Conservation (phyloP, 2,329 filamentous ascomycete species). For the Colletotrichum paranaense region DNA sequence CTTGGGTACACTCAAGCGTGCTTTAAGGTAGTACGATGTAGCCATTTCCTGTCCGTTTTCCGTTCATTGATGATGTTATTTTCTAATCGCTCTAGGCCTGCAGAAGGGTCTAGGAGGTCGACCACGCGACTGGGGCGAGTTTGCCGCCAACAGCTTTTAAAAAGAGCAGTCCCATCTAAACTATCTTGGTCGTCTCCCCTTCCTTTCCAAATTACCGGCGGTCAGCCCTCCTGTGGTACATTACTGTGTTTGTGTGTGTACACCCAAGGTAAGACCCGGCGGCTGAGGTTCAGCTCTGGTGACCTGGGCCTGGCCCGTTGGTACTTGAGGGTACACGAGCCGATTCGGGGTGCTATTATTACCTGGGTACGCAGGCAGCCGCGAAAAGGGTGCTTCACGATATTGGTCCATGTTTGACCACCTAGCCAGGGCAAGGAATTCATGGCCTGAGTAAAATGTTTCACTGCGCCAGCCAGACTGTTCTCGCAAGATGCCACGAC, state of each 20-base stretch:
- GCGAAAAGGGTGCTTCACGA: neutral
- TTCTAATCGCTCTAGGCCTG: neutral
- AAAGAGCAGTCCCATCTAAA: neutral
- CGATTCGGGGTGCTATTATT: neutral
- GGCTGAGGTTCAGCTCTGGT: neutral
- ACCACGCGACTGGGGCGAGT: neutral
- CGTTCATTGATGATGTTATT: neutral
- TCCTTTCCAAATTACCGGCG: neutral
- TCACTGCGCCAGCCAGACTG: neutral
- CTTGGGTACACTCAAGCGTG: neutral
- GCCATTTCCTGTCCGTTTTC: neutral
- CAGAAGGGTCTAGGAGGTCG: neutral
- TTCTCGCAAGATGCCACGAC: neutral
- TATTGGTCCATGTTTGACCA: neutral
- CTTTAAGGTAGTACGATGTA: neutral
- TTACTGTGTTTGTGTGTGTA: no score
- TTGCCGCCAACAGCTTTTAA: neutral
- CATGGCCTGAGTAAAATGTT: neutral
- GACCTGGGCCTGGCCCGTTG: neutral
- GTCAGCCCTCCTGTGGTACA: neutral
- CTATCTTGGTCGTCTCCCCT: no score
- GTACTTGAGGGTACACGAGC: neutral
- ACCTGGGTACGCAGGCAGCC: neutral
- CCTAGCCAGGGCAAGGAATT: neutral
- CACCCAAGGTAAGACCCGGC: neutral